A percentile compares a stretch with the other conserved stretches of the same genome.
Conservation (phyloP, 1,139 yeast genomes). For the Lodderomyces oxycetoniae region DNA sequence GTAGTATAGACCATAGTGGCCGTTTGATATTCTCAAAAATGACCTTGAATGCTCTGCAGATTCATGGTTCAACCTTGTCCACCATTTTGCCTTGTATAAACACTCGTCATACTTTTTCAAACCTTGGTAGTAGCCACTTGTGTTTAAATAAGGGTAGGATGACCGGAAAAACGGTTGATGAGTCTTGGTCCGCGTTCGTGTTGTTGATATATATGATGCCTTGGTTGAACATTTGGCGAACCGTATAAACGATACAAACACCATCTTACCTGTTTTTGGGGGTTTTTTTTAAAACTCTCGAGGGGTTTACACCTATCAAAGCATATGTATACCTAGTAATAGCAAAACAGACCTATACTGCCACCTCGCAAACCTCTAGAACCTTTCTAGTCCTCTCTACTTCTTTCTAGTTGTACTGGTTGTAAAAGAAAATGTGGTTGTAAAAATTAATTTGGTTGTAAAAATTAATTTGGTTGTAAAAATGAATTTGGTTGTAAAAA, state of each 20-base stretch:
- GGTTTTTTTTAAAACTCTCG: background rate
- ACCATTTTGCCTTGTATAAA: conserved; percentile 11
- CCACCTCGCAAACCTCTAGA: no score
- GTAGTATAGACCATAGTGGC: conserved; percentile 45
- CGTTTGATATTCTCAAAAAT: conserved; percentile 32
- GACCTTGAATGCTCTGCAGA: conserved; percentile 23
- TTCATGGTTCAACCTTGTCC: conserved; percentile 32
- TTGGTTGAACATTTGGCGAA: conserved; percentile 12
- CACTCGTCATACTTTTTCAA: conserved; percentile 17
- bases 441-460: no score
- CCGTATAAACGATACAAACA: conserved; percentile 13
- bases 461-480: no score
- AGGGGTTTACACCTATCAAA: no score
- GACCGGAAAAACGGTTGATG: conserved; percentile 38
- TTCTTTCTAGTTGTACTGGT: no score
- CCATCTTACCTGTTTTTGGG: conserved; percentile 9
- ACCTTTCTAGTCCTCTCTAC: no score
- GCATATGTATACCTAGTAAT: no score
- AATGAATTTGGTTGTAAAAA: no score
- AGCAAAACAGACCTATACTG: no score
- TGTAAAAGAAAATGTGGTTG: no score
- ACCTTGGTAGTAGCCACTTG: conserved; percentile 16
- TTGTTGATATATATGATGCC: background rate
- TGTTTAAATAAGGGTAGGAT: conserved; percentile 32
- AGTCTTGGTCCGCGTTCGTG: conserved; percentile 2